Conservation (phyloP, 2,329 filamentous ascomycete genomes). For the Scortechinia acanthostroma region DNA sequence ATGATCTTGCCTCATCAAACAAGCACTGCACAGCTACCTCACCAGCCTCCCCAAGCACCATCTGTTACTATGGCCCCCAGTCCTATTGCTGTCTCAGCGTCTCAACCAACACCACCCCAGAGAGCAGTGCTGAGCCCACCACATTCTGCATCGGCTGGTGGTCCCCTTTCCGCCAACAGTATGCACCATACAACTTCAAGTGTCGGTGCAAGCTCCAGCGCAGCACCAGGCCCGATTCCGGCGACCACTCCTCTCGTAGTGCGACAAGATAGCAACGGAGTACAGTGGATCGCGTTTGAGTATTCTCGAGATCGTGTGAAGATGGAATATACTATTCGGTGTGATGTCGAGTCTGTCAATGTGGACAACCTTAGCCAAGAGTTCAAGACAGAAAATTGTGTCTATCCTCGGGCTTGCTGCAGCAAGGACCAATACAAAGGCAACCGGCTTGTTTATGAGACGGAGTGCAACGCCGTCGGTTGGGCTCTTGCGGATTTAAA, state of each 20-base stretch:
- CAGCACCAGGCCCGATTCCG: conserved; percentile 90
- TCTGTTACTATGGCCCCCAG: conserved; percentile 14
- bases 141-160: conserved; percentile 23
- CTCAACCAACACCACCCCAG: conserved; percentile 62
- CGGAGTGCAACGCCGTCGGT: conserved; percentile 98
- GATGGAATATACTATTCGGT: conserved; percentile 98
- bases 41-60: conserved; percentile 18
- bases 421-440: conserved; percentile 93
- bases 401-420: conserved; percentile 91
- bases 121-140: conserved; percentile 27
- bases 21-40: conserved; percentile 29
- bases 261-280: conserved; percentile 87
- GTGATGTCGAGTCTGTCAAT: conserved; percentile 93
- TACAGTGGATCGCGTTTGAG: conserved; percentile 98
- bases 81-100: conserved; percentile 47
- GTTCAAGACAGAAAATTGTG: conserved; percentile 97
- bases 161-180: no score
- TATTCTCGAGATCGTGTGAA: conserved; percentile 95
- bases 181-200: background rate
- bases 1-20: conserved; percentile 45
- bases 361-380: conserved; percentile 77
- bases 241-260: conserved; percentile 93
- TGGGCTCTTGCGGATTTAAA: conserved; percentile 95
- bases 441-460: conserved; percentile 92
- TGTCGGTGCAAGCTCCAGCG: conserved; percentile 69